These are phyloP conservation scores for Andrographis paniculata DNA, from an alignment of 305 asterid species.

Conservation along the genomic window DNA sequence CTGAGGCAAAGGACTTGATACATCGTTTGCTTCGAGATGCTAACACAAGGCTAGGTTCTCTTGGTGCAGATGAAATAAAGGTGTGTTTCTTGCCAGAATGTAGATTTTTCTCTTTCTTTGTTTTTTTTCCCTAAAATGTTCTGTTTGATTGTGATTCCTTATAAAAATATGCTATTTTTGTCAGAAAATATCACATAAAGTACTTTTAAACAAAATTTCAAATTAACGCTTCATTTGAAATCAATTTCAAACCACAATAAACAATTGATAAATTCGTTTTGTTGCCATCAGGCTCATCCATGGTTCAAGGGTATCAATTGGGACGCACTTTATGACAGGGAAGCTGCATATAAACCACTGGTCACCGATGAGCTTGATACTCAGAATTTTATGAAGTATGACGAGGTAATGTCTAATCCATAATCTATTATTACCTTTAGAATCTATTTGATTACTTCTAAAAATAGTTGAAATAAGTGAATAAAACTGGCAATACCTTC, in stretches of 20 bases:
- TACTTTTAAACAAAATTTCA: no score
- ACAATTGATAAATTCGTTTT: no score
- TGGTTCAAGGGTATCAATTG: slow-evolving; percentile 69
- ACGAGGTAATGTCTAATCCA: slow-evolving; percentile 39
- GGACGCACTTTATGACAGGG: slow-evolving; percentile 63
- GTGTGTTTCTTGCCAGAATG: slow-evolving; percentile 17
- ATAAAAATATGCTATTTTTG: no score
- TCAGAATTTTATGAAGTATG: slow-evolving; percentile 63
- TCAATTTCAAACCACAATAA: no score
- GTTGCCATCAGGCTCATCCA: slow-evolving; percentile 55
- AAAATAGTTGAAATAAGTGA: not conserved
- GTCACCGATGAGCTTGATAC: slow-evolving; percentile 74
- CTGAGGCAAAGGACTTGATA: slow-evolving; percentile 74
- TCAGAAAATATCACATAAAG: no score
- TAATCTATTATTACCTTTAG: not conserved
- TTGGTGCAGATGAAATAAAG: slow-evolving; percentile 71
- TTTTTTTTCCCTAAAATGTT: no score
- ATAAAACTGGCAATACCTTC: not conserved
- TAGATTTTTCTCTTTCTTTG: no score
- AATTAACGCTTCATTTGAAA: no score
- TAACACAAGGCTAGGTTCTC: slow-evolving; percentile 53
- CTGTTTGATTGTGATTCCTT: no score
- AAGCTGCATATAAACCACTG: slow-evolving; percentile 76
- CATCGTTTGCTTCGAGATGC: slow-evolving; percentile 54
- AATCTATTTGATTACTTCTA: not conserved